These are phyloP conservation scores for Umbilicus rupestris DNA, from an alignment of 164 flowering plant species.

Conservation along the genomic window DNA sequence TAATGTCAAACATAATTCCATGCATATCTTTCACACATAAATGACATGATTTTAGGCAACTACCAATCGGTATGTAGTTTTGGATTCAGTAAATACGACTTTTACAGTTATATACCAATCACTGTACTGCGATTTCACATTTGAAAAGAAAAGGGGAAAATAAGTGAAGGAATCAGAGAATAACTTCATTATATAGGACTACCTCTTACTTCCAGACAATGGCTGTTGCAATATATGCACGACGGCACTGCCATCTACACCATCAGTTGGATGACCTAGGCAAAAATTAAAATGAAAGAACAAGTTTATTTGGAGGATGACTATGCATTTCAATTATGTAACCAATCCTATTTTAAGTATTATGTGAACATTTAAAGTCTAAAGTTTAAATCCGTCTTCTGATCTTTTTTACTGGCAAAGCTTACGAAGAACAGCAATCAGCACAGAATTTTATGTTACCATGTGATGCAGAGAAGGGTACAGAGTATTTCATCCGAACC, in stretches of 20 bases:
- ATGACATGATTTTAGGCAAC: neutral
- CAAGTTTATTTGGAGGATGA: neutral
- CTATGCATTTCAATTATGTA: neutral
- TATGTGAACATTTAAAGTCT: neutral
- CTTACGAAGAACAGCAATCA: neutral
- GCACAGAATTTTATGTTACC: slow-evolving; percentile 37
- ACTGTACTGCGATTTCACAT: neutral
- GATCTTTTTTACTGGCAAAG: neutral
- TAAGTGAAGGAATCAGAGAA: neutral
- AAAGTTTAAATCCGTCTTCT: neutral
- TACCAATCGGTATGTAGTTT: neutral
- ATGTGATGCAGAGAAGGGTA: slow-evolving; percentile 63
- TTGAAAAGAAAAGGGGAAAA: neutral
- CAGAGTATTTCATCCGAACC: slow-evolving; percentile 52
- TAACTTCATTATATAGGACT: slow-evolving; percentile 8
- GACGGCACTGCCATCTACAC: slow-evolving; percentile 36
- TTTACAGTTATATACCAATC: neutral
- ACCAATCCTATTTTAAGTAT: neutral
- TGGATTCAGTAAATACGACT: neutral
- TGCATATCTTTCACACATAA: neutral
- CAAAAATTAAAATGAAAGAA: neutral
- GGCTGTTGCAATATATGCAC: slow-evolving; percentile 60
- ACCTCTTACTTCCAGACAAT: slow-evolving; percentile 75
- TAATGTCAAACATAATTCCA: neutral
- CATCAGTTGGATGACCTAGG: slow-evolving; percentile 42